These are phyloP conservation scores for Pseudogymnoascus sp. DNA, from an alignment of 2,329 filamentous ascomycete species.

Conservation along the genomic window DNA sequence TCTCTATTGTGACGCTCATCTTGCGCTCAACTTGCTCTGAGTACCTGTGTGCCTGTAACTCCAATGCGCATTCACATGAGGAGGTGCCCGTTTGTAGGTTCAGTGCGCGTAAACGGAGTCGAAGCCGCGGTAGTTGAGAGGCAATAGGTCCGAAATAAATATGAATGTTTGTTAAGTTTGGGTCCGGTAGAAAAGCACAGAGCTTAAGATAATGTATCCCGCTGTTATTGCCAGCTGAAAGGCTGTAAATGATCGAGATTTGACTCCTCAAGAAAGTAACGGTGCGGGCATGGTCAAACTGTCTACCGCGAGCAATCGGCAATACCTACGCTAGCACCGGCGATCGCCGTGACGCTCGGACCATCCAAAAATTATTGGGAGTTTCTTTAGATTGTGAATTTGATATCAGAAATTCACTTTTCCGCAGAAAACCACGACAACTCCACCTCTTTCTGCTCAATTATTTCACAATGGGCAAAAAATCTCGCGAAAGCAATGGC, in stretches of 20 bases:
- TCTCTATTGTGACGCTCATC: conserved; percentile 25
- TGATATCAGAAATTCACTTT: conserved; percentile 7
- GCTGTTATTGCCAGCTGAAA: conserved; percentile 7
- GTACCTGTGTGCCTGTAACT: background rate
- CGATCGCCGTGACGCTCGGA: conserved; percentile 6
- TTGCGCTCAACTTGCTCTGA: conserved; percentile 14
- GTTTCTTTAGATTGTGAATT: conserved; percentile 8
- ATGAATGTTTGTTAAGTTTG: background rate
- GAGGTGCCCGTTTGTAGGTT: conserved; percentile 3
- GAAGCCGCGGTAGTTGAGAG: background rate
- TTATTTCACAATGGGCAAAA: conserved; percentile 24
- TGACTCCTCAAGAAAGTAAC: conserved; percentile 6
- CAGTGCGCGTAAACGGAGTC: background rate
- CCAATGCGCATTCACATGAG: conserved; percentile 1
- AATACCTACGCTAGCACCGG: conserved; percentile 6
- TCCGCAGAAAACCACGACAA: conserved; percentile 1
- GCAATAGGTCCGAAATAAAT: background rate
- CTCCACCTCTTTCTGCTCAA: conserved; percentile 4
- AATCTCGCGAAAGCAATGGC: conserved; percentile 19
- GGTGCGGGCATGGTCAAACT: conserved; percentile 5
- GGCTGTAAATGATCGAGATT: background rate
- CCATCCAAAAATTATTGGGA: conserved; percentile 9
- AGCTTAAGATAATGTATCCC: background rate
- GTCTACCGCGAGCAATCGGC: conserved; percentile 7
- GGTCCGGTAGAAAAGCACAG: background rate